These are phyloP conservation scores for Solanum neorickii DNA, from an alignment of 257 asterid species.

Conservation along the genomic window DNA sequence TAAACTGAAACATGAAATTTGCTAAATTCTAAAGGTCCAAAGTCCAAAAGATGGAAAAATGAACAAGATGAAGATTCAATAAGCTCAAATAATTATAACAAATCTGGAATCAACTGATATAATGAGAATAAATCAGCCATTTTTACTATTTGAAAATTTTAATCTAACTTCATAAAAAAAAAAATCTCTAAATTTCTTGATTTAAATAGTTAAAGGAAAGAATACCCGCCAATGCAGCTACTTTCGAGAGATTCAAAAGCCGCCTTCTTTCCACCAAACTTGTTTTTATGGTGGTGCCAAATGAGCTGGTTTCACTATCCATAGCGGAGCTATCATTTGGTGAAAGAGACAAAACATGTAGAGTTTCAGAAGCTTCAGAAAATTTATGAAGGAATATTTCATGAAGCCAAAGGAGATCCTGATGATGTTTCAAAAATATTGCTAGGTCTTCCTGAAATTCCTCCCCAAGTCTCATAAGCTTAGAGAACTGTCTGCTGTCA, in stretches of 20 bases:
- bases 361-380: conserved; percentile 80
- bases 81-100: neutral
- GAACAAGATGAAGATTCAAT: neutral
- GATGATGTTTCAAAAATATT: conserved; percentile 58
- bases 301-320: conserved; percentile 23
- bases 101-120: neutral
- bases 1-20: neutral
- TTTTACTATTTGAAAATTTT: neutral
- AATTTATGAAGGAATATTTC: conserved; percentile 77
- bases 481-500: conserved; percentile 52
- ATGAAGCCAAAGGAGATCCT: conserved; percentile 87
- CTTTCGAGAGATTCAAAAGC: conserved; percentile 71
- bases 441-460: conserved; percentile 76
- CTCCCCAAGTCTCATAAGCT: conserved; percentile 86
- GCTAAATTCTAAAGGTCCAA: neutral
- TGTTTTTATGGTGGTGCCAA: conserved; percentile 12
- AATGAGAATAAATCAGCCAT: neutral
- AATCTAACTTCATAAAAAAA: neutral
- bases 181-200: neutral
- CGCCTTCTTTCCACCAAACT: conserved; percentile 67
- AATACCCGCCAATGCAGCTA: conserved; percentile 82
- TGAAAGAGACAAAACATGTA: conserved; percentile 62
- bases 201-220: neutral
- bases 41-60: neutral
- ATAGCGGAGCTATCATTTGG: conserved; percentile 30